Conservation (phyloP, 2,329 filamentous ascomycete species). For the Xylariaceae sp. region DNA sequence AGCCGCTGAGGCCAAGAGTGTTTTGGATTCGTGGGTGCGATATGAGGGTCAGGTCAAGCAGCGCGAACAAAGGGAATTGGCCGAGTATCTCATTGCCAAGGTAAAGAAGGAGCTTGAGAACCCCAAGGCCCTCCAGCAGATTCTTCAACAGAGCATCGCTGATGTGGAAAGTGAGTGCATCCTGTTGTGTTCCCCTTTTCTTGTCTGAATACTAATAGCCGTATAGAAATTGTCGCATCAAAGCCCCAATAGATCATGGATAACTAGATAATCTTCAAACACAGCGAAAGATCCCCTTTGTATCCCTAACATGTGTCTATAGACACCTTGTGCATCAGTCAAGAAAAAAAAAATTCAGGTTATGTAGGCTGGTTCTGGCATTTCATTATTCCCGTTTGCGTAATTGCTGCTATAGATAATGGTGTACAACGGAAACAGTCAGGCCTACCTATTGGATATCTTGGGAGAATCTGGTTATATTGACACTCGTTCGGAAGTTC, state of each 20-base stretch:
- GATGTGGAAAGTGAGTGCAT: slow-evolving; percentile 80
- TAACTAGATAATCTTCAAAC: slow-evolving; percentile 30
- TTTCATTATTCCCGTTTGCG: neutral
- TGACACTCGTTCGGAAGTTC: neutral
- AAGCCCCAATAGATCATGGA: slow-evolving; percentile 54
- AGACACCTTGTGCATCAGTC: slow-evolving; percentile 58
- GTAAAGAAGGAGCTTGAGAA: slow-evolving; percentile 98
- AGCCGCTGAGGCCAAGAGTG: slow-evolving; percentile 85
- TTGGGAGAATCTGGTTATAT: neutral
- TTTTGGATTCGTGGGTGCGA: slow-evolving; percentile 97
- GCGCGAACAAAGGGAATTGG: slow-evolving; percentile 94
- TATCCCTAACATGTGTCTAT: slow-evolving; percentile 47
- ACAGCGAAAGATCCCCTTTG: slow-evolving; percentile 45
- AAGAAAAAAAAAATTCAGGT: slow-evolving; percentile 30
- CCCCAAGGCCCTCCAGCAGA: slow-evolving; percentile 95
- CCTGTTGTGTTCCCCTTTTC: too few relatives aligned
- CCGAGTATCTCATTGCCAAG: slow-evolving; percentile 89
- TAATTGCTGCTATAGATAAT: neutral
- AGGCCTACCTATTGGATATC: neutral
- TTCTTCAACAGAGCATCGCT: slow-evolving; percentile 90
- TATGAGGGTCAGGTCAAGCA: slow-evolving; percentile 99
- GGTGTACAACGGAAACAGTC: neutral
- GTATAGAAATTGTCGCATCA: slow-evolving; percentile 54
- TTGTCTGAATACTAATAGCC: slow-evolving; percentile 31
- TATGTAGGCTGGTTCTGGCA: slow-evolving; percentile 3